Base-by-base conservation (phyloP, 2,329 filamentous ascomycete species). In the Cladophialophora immunda region DNA sequence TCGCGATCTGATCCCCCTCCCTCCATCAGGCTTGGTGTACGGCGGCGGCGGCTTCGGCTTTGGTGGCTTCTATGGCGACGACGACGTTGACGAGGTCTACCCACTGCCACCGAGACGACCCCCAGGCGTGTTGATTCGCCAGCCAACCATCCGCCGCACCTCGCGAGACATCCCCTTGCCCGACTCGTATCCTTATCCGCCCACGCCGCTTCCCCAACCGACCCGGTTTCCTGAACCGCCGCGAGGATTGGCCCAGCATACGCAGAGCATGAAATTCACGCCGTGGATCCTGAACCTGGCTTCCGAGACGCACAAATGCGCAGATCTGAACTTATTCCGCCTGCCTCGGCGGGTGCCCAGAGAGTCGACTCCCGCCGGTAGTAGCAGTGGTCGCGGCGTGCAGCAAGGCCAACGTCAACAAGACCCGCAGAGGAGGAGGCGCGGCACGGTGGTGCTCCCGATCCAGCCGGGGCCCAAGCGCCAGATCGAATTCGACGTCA, bases 381-480 rank as follows among this genome's bases (percentile, higher is more conserved):
- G 41, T 8, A 22, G n/a, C 41, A 11, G 36, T 38, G 9, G 36
- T 47, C n/a, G 19, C 19, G 45, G 1, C 19, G 19, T 25, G 5
- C 38, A 11, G n/a, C 38, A n/a, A 19, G 6, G 45, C 15, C 45
- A 25, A 25, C 45, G 22, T 4, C 41, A 47, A 25, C 45, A 50
- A 50, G 19, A n/a, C 4, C 45, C 19, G 1, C 19, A 50, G 27
- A 17, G n/a, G 19, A 11, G 22, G 32, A 11, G 19, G 17, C 32
- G 25, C 2, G 25, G 64, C 41, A 69, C 64, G 3, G 64, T 69
- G 13, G 67, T 66, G 30, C 52, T 69, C 1, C 67, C 67, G 25
- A 62, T 69, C 36, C 41, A 58, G 11, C 67, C 67, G 8, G 60
- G 60, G 6, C 57, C 57, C 7, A 45, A 27, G 19, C 62, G 58